Percentiles rank a stretch among this genome's conserved stretches.
Evolutionary conservation across 805 yeast genomes (phyloP).

Genomic region (Candida corydali): DNA sequence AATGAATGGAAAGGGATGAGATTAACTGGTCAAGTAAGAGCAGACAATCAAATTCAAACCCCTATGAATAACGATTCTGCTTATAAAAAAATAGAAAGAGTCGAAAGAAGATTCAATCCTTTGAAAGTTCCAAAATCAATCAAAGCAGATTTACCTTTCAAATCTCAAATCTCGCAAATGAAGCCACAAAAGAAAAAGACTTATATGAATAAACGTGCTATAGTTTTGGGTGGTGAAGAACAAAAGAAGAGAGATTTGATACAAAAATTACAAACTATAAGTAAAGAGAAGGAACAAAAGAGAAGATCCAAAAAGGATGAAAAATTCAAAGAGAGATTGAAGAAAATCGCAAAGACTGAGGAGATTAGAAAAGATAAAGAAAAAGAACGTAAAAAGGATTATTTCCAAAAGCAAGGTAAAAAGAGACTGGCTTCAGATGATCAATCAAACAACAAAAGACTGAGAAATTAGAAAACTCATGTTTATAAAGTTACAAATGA

Average conservation of each 20-base stretch:
- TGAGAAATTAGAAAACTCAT: not conserved
- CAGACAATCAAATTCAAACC: slow-evolving; percentile 61
- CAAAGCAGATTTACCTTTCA: slow-evolving; percentile 79
- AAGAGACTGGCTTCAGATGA: slow-evolving; percentile 37
- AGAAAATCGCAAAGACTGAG: slow-evolving; percentile 71
- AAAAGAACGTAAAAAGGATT: slow-evolving; percentile 82
- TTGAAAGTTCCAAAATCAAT: slow-evolving; percentile 79
- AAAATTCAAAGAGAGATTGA: slow-evolving; percentile 69
- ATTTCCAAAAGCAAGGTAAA: slow-evolving; percentile 66
- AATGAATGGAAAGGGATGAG: slow-evolving; percentile 95
- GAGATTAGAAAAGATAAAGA: slow-evolving; percentile 71
- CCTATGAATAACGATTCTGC: slow-evolving; percentile 52
- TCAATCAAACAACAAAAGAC: not conserved
- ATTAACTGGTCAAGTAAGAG: slow-evolving; percentile 89
- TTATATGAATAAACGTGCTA: slow-evolving; percentile 86
- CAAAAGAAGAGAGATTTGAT: slow-evolving; percentile 87
- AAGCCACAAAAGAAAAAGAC: slow-evolving; percentile 82
- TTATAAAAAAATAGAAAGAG: slow-evolving; percentile 73
- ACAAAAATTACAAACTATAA: slow-evolving; percentile 80
- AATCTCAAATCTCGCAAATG: slow-evolving; percentile 85
- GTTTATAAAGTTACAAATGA: slow-evolving; percentile 30
- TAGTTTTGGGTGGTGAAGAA: slow-evolving; percentile 87
- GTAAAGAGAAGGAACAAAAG: slow-evolving; percentile 81
- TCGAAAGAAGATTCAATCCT: slow-evolving; percentile 80
- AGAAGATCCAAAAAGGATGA: slow-evolving; percentile 68